Percentiles rank a stretch among this genome's conserved stretches.
phyloP scores from a whole-genome alignment of 2,329 filamentous ascomycete species.

The Hymenoscyphus occultus region DNA sequence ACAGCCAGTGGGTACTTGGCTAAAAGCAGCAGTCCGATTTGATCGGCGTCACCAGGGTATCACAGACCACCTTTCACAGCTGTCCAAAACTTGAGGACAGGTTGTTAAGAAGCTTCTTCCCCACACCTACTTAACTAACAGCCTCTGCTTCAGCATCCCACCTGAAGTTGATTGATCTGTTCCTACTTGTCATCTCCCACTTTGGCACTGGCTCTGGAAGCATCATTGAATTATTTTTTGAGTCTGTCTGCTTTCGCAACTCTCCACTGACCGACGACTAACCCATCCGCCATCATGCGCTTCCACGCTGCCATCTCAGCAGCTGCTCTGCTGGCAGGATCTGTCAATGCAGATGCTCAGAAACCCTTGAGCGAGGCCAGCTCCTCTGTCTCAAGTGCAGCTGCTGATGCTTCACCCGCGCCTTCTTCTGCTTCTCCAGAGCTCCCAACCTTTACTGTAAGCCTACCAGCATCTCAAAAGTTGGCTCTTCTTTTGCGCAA shows the following conservation, averaged over 20 bases:
- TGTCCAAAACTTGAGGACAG: not conserved
- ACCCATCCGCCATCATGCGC: slow-evolving; percentile 62
- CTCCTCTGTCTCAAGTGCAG: slow-evolving; percentile 37
- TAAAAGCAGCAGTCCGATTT: not conserved
- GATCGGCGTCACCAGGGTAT: not conserved
- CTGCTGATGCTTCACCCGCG: slow-evolving; percentile 41
- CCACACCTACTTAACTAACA: slow-evolving; percentile 12
- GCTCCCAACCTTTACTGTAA: slow-evolving; percentile 84
- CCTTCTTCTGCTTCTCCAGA: slow-evolving; percentile 51
- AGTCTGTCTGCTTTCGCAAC: not conserved
- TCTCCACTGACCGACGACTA: not conserved
- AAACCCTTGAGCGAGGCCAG: slow-evolving; percentile 49
- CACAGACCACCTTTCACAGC: not conserved
- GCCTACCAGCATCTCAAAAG: slow-evolving; percentile 38
- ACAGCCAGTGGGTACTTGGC: no score
- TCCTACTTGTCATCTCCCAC: slow-evolving; percentile 7
- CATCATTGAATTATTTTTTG: not conserved
- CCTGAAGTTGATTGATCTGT: not conserved
- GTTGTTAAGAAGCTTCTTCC: slow-evolving; percentile 2
- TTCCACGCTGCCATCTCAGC: slow-evolving; percentile 75
- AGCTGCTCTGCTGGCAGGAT: slow-evolving; percentile 68
- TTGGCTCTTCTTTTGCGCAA: not conserved
- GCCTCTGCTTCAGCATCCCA: slow-evolving; percentile 4
- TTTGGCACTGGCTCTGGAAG: slow-evolving; percentile 5
- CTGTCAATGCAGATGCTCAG: slow-evolving; percentile 65